phyloP scores from a whole-genome alignment of 2,329 filamentous ascomycete genomes.

The Thelonectria rubi region DNA sequence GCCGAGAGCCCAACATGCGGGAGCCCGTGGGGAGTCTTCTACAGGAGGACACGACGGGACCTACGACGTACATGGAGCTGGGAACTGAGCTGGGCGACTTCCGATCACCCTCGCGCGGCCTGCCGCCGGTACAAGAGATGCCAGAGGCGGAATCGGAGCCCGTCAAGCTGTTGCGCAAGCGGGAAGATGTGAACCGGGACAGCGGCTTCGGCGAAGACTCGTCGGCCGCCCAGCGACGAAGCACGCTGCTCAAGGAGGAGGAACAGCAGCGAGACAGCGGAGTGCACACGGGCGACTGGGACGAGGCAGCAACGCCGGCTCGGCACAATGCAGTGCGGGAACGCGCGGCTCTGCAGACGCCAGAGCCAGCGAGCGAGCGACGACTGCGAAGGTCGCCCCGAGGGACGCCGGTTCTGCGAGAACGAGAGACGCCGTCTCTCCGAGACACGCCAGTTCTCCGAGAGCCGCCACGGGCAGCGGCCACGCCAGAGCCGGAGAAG shows the following conservation, averaged over 20 bases:
- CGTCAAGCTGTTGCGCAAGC: constrained; percentile 20
- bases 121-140: constrained; percentile 63
- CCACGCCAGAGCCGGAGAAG: constrained; percentile 58
- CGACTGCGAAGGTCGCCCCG: constrained; percentile 46
- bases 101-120: constrained; percentile 53
- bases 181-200: constrained; percentile 48
- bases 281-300: constrained; percentile 61
- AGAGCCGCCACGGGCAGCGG: constrained; percentile 49
- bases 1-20: constrained; percentile 43
- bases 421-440: constrained; percentile 49
- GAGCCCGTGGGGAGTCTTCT: constrained; percentile 45
- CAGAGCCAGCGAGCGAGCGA: constrained; percentile 42
- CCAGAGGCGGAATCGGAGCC: constrained; percentile 55
- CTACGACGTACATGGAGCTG: constrained; percentile 34
- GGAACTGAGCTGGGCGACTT: constrained; percentile 49
- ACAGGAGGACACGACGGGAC: constrained; percentile 43
- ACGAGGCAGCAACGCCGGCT: constrained; percentile 38
- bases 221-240: constrained; percentile 48
- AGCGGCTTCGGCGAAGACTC: constrained; percentile 52
- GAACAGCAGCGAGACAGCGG: constrained; percentile 63
- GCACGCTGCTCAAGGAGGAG: constrained; percentile 43
- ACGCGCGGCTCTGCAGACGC: constrained; percentile 38
- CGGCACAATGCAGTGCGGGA: constrained; percentile 14
- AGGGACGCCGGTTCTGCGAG: constrained; percentile 49
- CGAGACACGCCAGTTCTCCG: constrained; percentile 54